Evolutionary conservation across 345 rosid genomes (phyloP).

Genomic region (Eucalyptus pauciflora): DNA sequence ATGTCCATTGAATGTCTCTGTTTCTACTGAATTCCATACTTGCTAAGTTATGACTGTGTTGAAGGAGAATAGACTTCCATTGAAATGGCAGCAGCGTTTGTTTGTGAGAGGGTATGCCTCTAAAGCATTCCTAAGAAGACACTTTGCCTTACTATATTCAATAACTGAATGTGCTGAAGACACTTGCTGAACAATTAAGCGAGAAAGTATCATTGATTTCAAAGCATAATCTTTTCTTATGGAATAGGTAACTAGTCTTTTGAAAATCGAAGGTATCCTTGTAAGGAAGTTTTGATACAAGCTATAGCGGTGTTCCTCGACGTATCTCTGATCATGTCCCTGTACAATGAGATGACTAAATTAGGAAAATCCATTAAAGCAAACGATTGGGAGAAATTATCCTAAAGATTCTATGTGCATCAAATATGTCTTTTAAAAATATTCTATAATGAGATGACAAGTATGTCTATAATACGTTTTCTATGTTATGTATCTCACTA

Average conservation of each 20-base stretch:
- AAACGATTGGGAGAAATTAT: not conserved
- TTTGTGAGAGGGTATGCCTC: not conserved
- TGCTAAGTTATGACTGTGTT: not conserved
- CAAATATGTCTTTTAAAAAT: not conserved
- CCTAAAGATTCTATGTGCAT: not conserved
- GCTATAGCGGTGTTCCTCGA: not conserved
- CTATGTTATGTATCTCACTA: not conserved
- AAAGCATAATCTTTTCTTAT: not conserved
- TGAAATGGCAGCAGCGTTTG: not conserved
- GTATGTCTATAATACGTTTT: not conserved
- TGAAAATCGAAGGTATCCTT: not conserved
- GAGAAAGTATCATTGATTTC: not conserved
- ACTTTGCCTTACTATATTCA: not conserved
- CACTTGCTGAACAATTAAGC: not conserved
- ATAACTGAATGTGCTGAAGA: not conserved
- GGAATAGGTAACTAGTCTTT: not conserved
- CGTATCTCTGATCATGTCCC: not conserved
- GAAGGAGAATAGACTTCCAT: not conserved
- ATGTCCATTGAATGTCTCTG: not conserved
- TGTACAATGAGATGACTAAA: not conserved
- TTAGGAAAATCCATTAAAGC: not conserved
- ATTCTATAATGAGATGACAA: not conserved
- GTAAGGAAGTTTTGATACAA: not conserved
- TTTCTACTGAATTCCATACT: not conserved
- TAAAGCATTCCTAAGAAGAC: not conserved